phyloP scores from a whole-genome alignment of 257 asterid species.

The Vinca minor region DNA sequence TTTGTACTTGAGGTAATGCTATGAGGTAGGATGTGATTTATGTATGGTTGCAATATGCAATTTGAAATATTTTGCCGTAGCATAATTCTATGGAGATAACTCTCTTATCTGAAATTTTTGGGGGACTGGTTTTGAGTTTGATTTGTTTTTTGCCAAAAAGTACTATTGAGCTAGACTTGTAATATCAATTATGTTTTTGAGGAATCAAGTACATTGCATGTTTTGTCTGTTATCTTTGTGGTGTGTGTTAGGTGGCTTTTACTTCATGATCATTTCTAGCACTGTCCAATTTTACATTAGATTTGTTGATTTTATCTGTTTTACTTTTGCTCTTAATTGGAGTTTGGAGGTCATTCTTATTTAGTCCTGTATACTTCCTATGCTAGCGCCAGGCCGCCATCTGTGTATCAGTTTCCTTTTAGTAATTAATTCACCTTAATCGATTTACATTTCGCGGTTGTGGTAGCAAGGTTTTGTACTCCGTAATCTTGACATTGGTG shows the following conservation, averaged over 20 bases:
- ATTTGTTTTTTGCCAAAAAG: too few relatives aligned
- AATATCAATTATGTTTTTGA: too few relatives aligned
- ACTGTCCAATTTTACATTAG: not conserved
- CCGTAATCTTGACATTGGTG: not conserved
- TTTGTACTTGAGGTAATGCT: slow-evolving; percentile 99
- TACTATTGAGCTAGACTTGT: not conserved
- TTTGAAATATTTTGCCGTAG: not conserved
- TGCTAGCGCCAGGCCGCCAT: not conserved
- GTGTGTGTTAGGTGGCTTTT: not conserved
- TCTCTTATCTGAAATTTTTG: not conserved
- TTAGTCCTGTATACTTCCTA: not conserved
- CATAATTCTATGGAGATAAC: not conserved
- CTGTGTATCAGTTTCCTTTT: not conserved
- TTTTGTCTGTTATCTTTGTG: too few relatives aligned
- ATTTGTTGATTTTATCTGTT: not conserved
- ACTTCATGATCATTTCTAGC: not conserved
- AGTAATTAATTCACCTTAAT: too few relatives aligned
- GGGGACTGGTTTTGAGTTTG: not conserved
- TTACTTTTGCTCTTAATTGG: not conserved
- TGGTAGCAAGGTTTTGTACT: too few relatives aligned
- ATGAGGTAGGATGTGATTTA: slow-evolving; percentile 78
- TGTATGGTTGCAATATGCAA: slow-evolving; percentile 18
- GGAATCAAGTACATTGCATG: too few relatives aligned
- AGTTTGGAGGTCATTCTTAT: not conserved
- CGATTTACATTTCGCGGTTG: not conserved